Base-by-base conservation (phyloP, 2,329 filamentous ascomycete species). In the Aspergillus felis region DNA sequence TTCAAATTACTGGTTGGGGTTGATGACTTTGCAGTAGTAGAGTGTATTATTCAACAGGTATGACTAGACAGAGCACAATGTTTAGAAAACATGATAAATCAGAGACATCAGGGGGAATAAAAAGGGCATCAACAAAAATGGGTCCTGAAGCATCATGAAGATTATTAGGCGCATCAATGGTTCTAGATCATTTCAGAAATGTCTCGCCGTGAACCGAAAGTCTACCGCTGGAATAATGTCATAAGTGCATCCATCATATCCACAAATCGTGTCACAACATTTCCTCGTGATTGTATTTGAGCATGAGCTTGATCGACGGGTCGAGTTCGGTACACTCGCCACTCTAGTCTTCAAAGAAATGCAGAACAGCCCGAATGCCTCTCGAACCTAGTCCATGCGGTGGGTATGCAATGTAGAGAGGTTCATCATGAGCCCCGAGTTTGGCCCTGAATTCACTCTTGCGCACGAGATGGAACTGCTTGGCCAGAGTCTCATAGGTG, bases 391-490 rank as follows among this genome's bases (percentile, higher is more conserved):
- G 81, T 7, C 92, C 92, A 68, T 92, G 87, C 57, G 89, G 87
- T 44, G 92, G 92, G 75, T 96, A 97, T 70, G 90, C 92, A 64
- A 97, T 91, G 75, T 91, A 97, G 28, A 93, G 86, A 50, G 89
- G 86, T 68, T 96, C 92, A 59, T 92, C 91, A 57, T 85, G 79
- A 4, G 90, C 90, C 54, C 92, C 92, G 72, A 97, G 85, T 82
- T 97, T 97, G 78, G 90, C 88, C 59, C 92, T 82, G 79, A 97
- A 97, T 72, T 92, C 91, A 54, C 85, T 88, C 84, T 96, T 96
- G 70, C 89, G 86, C 49, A 87, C 88, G 62, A 96, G 81, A 65
- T 89, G 88, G 65, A 96, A 85, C 71, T 92, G 91, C 67, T 89
- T 89, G 46, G 90, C 88, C 50, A 96, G 78, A 3, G 90, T 85